Percentiles rank a stretch among this genome's conserved stretches.
phyloP scores from a whole-genome alignment of 805 yeast genomes.

The Candida nonsorbophila region DNA sequence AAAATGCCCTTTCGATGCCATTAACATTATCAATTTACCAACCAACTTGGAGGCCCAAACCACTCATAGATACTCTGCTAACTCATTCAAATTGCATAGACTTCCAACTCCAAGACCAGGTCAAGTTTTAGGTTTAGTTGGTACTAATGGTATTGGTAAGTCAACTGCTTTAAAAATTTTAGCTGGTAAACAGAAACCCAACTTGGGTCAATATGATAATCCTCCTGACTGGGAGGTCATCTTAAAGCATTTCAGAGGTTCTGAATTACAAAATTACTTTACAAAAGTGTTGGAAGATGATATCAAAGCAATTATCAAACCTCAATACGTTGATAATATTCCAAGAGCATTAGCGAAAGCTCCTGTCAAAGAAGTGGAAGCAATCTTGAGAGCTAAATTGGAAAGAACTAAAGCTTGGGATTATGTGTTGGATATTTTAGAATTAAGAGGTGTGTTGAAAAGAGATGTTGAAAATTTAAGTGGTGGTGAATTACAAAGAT shows the following conservation, averaged over 20 bases:
- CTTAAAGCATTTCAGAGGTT: conserved; percentile 87
- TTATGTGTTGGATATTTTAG: conserved; percentile 62
- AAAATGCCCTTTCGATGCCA: conserved; percentile 97
- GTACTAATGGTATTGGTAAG: conserved; percentile 99
- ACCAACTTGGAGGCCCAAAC: conserved; percentile 89
- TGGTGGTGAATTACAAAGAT: conserved; percentile 98
- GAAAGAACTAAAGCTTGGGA: conserved; percentile 70
- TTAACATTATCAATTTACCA: conserved; percentile 91
- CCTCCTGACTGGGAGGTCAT: conserved; percentile 99
- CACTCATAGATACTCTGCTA: conserved; percentile 96
- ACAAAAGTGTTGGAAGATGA: conserved; percentile 91
- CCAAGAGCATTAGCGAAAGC: conserved; percentile 92
- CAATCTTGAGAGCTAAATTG: conserved; percentile 66
- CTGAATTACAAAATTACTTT: conserved; percentile 94
- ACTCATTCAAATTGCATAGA: conserved; percentile 94
- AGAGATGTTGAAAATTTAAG: conserved; percentile 89
- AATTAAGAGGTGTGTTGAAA: conserved; percentile 66
- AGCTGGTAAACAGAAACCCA: conserved; percentile 97
- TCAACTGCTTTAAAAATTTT: conserved; percentile 94
- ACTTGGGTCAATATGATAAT: conserved; percentile 86
- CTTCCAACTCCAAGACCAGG: conserved; percentile 99
- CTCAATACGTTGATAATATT: conserved; percentile 96
- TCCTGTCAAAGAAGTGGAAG: conserved; percentile 81
- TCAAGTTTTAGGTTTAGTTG: conserved; percentile 95
- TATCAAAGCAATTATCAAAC: conserved; percentile 95